phyloP scores from a whole-genome alignment of 2,329 filamentous ascomycete species.

The Piedraia hortae region DNA sequence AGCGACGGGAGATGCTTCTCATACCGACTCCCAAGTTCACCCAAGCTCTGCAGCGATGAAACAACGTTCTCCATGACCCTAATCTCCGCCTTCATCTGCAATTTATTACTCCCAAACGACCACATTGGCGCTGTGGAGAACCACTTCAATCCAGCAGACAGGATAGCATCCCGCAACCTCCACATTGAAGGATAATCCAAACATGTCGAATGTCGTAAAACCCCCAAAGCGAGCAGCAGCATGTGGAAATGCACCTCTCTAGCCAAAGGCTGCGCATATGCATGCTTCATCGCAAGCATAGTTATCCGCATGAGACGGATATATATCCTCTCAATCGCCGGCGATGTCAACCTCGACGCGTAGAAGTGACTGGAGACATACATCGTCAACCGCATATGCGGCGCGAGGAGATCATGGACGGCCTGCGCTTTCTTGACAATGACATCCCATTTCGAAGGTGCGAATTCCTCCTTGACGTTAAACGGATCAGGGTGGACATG shows the following conservation, averaged over 20 bases:
- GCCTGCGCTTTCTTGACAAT: slow-evolving; percentile 49
- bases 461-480: slow-evolving; percentile 72
- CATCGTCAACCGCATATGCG: slow-evolving; percentile 61
- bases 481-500: slow-evolving; percentile 66
- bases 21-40: slow-evolving; percentile 25
- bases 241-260: slow-evolving; percentile 81
- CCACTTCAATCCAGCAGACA: slow-evolving; percentile 72
- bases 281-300: slow-evolving; percentile 41
- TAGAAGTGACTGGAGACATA: slow-evolving; percentile 91
- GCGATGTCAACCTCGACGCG: slow-evolving; percentile 60
- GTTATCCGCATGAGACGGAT: slow-evolving; percentile 56
- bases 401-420: slow-evolving; percentile 59
- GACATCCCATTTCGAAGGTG: slow-evolving; percentile 56
- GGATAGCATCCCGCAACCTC: slow-evolving; percentile 64
- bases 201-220: slow-evolving; percentile 43
- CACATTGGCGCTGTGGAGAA: slow-evolving; percentile 59
- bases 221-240: slow-evolving; percentile 51
- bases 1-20: slow-evolving; percentile 33
- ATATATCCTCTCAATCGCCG: slow-evolving; percentile 59
- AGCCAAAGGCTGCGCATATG: slow-evolving; percentile 57
- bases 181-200: slow-evolving; percentile 40
- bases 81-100: slow-evolving; percentile 83
- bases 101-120: slow-evolving; percentile 82
- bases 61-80: slow-evolving; percentile 54
- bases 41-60: slow-evolving; percentile 34